Evolutionary conservation across 1,284 basidiomycete species (phyloP), one percentile per base, ranked within the genome.

Genomic region (Rhodofomes roseus): DNA sequence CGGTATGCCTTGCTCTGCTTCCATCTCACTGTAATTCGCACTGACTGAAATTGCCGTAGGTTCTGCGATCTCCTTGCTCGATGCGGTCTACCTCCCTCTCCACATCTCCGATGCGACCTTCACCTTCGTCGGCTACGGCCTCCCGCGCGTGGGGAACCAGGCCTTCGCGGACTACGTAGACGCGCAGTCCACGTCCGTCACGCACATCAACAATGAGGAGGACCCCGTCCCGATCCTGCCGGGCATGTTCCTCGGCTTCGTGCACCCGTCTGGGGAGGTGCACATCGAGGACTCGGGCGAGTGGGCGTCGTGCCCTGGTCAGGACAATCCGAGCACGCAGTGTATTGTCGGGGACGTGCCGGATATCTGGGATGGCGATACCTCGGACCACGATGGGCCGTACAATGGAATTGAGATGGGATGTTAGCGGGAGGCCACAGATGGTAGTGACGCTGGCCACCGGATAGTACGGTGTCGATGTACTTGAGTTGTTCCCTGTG

Each of bases 81-180:
- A 80, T 63, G 70, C 77, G 0, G 73, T 82, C 20, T 80, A 77
- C 65, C 71, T 84, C 14, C 76, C 77, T 3, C 66, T 80, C 22
- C 77, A 81, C 59, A 70, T 84, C 4, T 73, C 78, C 0, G 65
- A 60, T 2, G 74, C 74, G 1, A 69, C 65, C 2, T 73, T 82
- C 70, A 76, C 71, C 60, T 76, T 72, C 40, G 66, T 82, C 44
- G 74, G 69, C 0, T 83, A 79, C 65, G 79, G 80, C 23, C 75
- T 85, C 70, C 87, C 87, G 20, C 78, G 87, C 41, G 81, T 87
- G 39, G 87, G 86, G 9, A 88, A 89, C 66, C 77, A 81, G 63
- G 81, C 73, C 0, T 68, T 81, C 71, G 85, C 84, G 0, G 62
- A 84, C 65, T 86, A 82, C 61, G 77, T 88, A 23, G 84, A 88